A percentile compares a stretch with the other conserved stretches of the same genome.
These are phyloP conservation scores for Colletotrichum sp. DNA, from an alignment of 2,329 filamentous ascomycete genomes.

Conservation along the genomic window DNA sequence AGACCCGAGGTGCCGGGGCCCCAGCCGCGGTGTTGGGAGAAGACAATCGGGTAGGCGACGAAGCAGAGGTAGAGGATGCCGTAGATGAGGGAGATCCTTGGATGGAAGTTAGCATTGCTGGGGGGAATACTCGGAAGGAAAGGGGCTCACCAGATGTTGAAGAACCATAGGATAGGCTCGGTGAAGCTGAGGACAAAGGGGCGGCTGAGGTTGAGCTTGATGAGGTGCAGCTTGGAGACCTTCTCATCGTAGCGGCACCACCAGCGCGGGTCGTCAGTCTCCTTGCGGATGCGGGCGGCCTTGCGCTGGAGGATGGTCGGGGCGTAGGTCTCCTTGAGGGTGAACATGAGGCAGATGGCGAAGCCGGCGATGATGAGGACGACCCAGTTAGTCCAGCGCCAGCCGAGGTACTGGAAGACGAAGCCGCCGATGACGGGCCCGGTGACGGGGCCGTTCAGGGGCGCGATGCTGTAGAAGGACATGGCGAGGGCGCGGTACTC, in stretches of 20 bases:
- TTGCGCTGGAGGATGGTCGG: conserved; percentile 73
- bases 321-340: conserved; percentile 77
- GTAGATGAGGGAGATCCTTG: conserved; percentile 80
- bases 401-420: conserved; percentile 76
- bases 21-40: conserved; percentile 78
- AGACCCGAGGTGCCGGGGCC: conserved; percentile 74
- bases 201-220: conserved; percentile 77
- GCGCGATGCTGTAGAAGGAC: conserved; percentile 82
- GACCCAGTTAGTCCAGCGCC: conserved; percentile 89
- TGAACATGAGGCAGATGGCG: conserved; percentile 61
- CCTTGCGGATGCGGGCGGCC: conserved; percentile 66
- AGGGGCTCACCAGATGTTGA: conserved; percentile 64
- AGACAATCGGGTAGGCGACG: conserved; percentile 88
- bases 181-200: conserved; percentile 79
- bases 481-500: conserved; percentile 83
- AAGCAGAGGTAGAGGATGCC: conserved; percentile 90
- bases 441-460: conserved; percentile 74
- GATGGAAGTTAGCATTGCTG: not conserved
- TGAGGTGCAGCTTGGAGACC: conserved; percentile 64
- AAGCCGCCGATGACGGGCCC: conserved; percentile 80
- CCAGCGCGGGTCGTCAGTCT: conserved; percentile 73
- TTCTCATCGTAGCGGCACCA: conserved; percentile 84
- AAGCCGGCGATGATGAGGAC: conserved; percentile 73
- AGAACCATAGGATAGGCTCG: conserved; percentile 80
- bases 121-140: conserved; percentile 14